These are phyloP conservation scores for Neohortaea acidophila DNA, from an alignment of 495 filamentous ascomycete species.

Conservation along the genomic window DNA sequence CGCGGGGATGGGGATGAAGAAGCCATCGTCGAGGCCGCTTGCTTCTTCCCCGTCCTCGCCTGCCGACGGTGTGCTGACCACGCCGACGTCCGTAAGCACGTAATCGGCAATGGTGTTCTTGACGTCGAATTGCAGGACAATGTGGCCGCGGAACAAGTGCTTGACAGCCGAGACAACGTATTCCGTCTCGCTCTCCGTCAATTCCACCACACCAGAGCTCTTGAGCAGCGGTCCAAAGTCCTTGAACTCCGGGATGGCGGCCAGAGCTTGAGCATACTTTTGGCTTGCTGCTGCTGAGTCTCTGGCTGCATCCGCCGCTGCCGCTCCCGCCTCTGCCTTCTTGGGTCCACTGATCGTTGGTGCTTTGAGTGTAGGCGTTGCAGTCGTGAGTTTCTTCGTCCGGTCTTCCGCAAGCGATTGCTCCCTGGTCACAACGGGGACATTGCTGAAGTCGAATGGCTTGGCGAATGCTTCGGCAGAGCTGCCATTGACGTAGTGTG, in stretches of 20 bases:
- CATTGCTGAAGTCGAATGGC: constrained; percentile 77
- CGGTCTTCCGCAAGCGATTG: constrained; percentile 94
- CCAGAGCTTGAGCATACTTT: constrained; percentile 75
- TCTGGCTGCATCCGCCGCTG: constrained; percentile 55
- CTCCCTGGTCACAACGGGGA: constrained; percentile 90
- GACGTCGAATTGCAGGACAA: constrained; percentile 93
- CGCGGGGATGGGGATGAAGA: constrained; percentile 77
- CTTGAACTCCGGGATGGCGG: constrained; percentile 76
- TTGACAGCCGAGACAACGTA: constrained; percentile 90
- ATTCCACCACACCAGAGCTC: constrained; percentile 68
- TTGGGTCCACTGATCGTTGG: constrained; percentile 80
- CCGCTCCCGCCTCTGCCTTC: constrained; percentile 37
- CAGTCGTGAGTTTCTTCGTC: constrained; percentile 84
- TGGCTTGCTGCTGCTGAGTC: constrained; percentile 64
- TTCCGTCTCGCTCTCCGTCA: constrained; percentile 94
- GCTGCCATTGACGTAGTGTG: constrained; percentile 91
- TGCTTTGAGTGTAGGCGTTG: constrained; percentile 87
- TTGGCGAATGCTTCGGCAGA: constrained; percentile 67
- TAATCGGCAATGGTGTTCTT: constrained; percentile 93
- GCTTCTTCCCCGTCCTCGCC: constrained; percentile 51
- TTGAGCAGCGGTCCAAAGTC: constrained; percentile 80
- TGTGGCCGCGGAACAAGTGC: constrained; percentile 92
- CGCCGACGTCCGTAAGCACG: constrained; percentile 77
- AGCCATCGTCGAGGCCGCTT: constrained; percentile 58
- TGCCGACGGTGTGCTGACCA: constrained; percentile 59